Evolutionary conservation across 208 protist genomes (phyloP).

Genomic region (Leishmania major): DNA sequence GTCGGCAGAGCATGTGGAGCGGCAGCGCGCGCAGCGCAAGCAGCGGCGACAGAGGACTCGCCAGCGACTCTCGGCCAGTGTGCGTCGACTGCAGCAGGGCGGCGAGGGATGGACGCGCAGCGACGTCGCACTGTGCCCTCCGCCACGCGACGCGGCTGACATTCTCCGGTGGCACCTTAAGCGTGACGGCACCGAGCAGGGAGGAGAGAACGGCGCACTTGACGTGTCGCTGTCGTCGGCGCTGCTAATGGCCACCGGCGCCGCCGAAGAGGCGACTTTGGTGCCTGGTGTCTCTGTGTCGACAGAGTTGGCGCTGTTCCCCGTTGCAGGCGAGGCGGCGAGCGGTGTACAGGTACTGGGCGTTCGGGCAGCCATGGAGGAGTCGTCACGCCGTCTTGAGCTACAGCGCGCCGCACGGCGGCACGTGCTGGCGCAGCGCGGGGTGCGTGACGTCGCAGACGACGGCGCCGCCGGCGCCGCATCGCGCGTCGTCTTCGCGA

Average conservation of each 20-base stretch:
- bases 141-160: slow-evolving; percentile 42
- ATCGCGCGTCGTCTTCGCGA: not conserved
- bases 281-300: slow-evolving; percentile 23
- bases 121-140: slow-evolving; percentile 13
- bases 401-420: slow-evolving; percentile 64
- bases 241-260: slow-evolving; percentile 37
- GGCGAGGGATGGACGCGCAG: slow-evolving; percentile 7
- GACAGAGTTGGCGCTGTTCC: slow-evolving; percentile 32
- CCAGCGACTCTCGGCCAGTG: slow-evolving; percentile 43
- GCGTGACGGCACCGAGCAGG: not conserved
- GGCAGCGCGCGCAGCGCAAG: slow-evolving; percentile 48
- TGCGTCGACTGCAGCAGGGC: slow-evolving; percentile 30
- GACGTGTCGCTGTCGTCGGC: slow-evolving; percentile 22
- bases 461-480: not conserved
- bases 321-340: not conserved
- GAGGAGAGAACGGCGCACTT: not conserved
- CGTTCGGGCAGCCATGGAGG: slow-evolving; percentile 68
- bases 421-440: slow-evolving; percentile 67
- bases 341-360: slow-evolving; percentile 33
- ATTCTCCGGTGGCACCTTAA: slow-evolving; percentile 33
- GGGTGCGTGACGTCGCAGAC: slow-evolving; percentile 18
- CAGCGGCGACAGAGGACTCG: slow-evolving; percentile 38
- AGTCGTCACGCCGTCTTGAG: slow-evolving; percentile 65
- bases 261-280: not conserved
- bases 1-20: slow-evolving; percentile 64